Evolutionary conservation across 2,329 filamentous ascomycete genomes (phyloP).

Genomic region (Fonsecaea pugnacius): DNA sequence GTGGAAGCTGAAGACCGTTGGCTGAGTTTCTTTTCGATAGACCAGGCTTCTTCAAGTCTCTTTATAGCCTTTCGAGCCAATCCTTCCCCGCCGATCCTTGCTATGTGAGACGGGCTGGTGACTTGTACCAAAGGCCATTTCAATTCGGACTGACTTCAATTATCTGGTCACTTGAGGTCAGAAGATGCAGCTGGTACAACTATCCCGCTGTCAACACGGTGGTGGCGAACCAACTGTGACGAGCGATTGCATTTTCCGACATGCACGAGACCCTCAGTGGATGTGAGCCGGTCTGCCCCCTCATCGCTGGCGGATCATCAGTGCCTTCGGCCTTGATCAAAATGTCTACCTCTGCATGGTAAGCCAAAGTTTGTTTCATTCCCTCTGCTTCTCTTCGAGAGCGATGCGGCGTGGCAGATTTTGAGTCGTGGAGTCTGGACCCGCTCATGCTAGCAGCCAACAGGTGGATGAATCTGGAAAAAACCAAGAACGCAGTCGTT

Average conservation of each 20-base stretch:
- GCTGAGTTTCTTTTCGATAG: background rate
- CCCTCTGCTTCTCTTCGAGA: slow-evolving; percentile 1
- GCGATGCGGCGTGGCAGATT: slow-evolving; percentile 22
- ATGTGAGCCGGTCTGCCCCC: slow-evolving; percentile 14
- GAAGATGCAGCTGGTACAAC: slow-evolving; percentile 9
- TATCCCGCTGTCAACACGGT: slow-evolving; percentile 12
- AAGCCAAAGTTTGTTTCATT: slow-evolving; percentile 15
- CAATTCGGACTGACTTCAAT: slow-evolving; percentile 12
- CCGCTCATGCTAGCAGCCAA: slow-evolving; percentile 18
- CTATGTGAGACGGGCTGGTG: slow-evolving; percentile 24
- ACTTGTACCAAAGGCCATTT: slow-evolving; percentile 16
- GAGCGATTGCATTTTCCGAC: slow-evolving; percentile 8
- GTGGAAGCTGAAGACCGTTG: background rate
- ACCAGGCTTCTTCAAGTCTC: slow-evolving; percentile 1
- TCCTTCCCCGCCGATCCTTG: slow-evolving; percentile 17
- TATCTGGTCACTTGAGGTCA: slow-evolving; percentile 17
- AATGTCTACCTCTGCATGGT: slow-evolving; percentile 8
- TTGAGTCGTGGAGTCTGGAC: slow-evolving; percentile 25
- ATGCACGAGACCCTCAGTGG: slow-evolving; percentile 21
- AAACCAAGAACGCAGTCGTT: slow-evolving; percentile 6
- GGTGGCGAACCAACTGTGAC: slow-evolving; percentile 20
- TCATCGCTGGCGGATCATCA: slow-evolving; percentile 10
- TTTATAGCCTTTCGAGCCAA: background rate
- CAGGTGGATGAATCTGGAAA: slow-evolving; percentile 14
- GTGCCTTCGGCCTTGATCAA: slow-evolving; percentile 5